Base-by-base conservation (phyloP, 345 rosid genomes). In the Gossypium turneri region DNA sequence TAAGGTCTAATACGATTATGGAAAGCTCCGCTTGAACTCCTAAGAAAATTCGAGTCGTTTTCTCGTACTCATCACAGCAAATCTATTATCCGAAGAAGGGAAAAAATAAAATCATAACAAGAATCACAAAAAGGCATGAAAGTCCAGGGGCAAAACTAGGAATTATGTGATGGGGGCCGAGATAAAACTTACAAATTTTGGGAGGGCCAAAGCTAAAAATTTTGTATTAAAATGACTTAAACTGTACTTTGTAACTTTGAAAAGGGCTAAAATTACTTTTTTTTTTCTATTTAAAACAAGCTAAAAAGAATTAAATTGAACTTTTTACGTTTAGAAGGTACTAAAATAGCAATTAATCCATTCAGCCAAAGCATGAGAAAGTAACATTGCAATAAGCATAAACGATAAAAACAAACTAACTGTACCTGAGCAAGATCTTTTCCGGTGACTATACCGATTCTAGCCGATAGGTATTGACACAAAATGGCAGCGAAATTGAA, bases 21-120 rank as follows among this genome's bases (percentile, higher is more conserved):
- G 99, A 93, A 82, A 93, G 72, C 81, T 86, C 89, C 16, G 88
- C 84, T 81, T 96, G 98, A 86, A 93, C 79, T 70, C 99, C 99
- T 79, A 96, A 84, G 78, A 92, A 83, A 80, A 87, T 58, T 80
- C 95, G 90, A 3, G 93, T 88, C 78, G 63, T 84, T 78, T 86
- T 89, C 83, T 90, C 92, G 52, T 96, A 96, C 87, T 96, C 99
- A 70, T 86, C 92, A 53, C 80, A 82, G 88, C 98, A 96, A 52
- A 96, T 86, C 99, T 96, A 76, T 57, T 47, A 55, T 27, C 78
- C 41, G 0, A 34, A 85, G 6, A 78, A 75, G 62, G 67, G 34
- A 34, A 64, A 4, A 11, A 38, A 43, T 6, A 6, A 51, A 29
- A 29, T 29, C 38, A 29, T 29, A 12, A 67, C 12, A 20, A 34